Evolutionary conservation across 2,329 filamentous ascomycete genomes (phyloP).

Genomic region (Colletotrichum cordylinicola): DNA sequence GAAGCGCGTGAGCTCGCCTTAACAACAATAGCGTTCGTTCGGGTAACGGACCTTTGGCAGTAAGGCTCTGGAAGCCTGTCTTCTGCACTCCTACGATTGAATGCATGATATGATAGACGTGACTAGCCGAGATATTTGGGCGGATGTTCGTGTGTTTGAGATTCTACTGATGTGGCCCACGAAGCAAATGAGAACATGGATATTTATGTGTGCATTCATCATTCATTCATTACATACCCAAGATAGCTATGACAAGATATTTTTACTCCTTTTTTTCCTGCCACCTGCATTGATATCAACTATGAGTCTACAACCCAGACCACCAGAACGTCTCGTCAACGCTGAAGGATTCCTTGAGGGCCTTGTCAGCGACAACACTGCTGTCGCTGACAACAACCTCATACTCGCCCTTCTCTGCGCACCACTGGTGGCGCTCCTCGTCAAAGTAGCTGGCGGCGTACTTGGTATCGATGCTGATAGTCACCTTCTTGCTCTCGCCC

Average conservation of each 20-base stretch:
- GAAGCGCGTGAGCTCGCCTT: background rate
- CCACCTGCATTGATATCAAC: background rate
- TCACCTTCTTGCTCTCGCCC: slow-evolving; percentile 62
- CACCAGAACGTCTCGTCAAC: slow-evolving; percentile 71
- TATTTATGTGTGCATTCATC: background rate
- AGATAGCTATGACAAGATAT: background rate
- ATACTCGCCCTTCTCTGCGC: slow-evolving; percentile 69
- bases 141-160: background rate
- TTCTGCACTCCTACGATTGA: background rate
- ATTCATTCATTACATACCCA: background rate
- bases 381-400: slow-evolving; percentile 66
- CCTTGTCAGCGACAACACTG: slow-evolving; percentile 53
- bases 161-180: background rate
- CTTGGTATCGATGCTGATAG: slow-evolving; percentile 65
- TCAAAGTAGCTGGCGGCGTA: slow-evolving; percentile 75
- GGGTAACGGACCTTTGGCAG: background rate
- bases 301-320: slow-evolving; percentile 59
- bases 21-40: background rate
- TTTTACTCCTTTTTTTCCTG: background rate
- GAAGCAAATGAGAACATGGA: background rate
- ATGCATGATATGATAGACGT: background rate
- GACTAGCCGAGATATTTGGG: background rate
- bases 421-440: slow-evolving; percentile 70
- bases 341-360: slow-evolving; percentile 58
- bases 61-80: background rate